Evolutionary conservation across 208 protist genomes (phyloP), one percentile per base, ranked within the genome.

Genomic region (Wallacemonas sp.): DNA sequence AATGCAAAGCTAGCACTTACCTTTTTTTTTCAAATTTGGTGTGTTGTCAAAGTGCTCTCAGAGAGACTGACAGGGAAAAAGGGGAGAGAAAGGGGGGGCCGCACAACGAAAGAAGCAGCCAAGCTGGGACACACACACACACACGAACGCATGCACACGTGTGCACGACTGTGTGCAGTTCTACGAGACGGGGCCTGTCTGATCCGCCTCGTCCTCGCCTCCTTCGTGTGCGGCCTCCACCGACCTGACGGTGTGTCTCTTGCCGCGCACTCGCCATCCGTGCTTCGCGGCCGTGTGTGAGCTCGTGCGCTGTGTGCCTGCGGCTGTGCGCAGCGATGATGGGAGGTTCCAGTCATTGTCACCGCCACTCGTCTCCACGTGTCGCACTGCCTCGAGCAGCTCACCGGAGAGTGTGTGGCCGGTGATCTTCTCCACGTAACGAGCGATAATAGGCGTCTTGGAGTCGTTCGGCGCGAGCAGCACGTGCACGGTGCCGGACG

Each of bases 401-500:
- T 78, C 74, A 0, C 59, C 63, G 21, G 63, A 71, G n/a, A 87
- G 60, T 21, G 29, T 29, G 36, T 78, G 67, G 17, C 63, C 77
- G 9, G 69, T 81, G 52, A 83, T 78, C 46, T 63, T 59, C 48
- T 77, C 79, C 19, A 94, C 73, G 59, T 81, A 90, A 13, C 68
- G 67, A 10, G 78, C 81, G 48, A 91, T 87, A 0, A 54, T 57
- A 15, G 82, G 81, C 44, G 81, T 73, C n/a, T 63, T 66, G 1
- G 66, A 36, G 61, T 96, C 91, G n/a, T 80, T 75, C 3, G 75
- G 72, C 30, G 69, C 60, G 62, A 99, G 89, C 64, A 99, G 97
- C 17, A 96, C 87, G 42, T 97, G 98, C 4, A 97, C 92, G 15
- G 89, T 69, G 29, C 98, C 98, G 13, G 93, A 96, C 34, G 97